Percentiles rank a stretch among this genome's conserved stretches.
These are phyloP conservation scores for Plasmodium coatneyi DNA, from an alignment of 169 alveolate genomes.

Conservation along the genomic window DNA sequence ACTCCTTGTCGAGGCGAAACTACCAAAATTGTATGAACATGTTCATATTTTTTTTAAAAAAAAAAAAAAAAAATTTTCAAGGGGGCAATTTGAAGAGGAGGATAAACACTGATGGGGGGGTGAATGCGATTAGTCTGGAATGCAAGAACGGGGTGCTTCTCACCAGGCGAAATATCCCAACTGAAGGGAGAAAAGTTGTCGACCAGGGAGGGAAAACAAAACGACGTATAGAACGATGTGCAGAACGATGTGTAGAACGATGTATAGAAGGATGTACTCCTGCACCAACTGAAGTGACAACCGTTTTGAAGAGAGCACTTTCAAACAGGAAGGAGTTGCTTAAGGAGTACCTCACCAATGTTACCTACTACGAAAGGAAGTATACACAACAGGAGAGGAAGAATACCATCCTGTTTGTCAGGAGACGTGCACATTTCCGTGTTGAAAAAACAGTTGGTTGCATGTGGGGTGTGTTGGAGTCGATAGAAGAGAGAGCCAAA, in stretches of 20 bases:
- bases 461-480: background rate
- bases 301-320: background rate
- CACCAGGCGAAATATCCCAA: background rate
- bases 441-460: background rate
- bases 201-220: background rate
- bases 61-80: background rate
- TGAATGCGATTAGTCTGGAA: background rate
- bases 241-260: too few species aligned
- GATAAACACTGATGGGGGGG: background rate
- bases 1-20: background rate
- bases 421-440: background rate
- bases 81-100: background rate
- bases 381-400: background rate
- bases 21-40: background rate
- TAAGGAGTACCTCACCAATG: background rate
- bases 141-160: background rate
- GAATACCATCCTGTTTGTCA: background rate
- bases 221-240: too few species aligned
- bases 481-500: background rate
- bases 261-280: background rate
- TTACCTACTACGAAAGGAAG: background rate
- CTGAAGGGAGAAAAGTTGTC: background rate
- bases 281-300: background rate
- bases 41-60: slow-evolving; percentile 5
- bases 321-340: background rate